These are phyloP conservation scores for Panus rudis DNA, from an alignment of 768 basidiomycete genomes.

Conservation along the genomic window DNA sequence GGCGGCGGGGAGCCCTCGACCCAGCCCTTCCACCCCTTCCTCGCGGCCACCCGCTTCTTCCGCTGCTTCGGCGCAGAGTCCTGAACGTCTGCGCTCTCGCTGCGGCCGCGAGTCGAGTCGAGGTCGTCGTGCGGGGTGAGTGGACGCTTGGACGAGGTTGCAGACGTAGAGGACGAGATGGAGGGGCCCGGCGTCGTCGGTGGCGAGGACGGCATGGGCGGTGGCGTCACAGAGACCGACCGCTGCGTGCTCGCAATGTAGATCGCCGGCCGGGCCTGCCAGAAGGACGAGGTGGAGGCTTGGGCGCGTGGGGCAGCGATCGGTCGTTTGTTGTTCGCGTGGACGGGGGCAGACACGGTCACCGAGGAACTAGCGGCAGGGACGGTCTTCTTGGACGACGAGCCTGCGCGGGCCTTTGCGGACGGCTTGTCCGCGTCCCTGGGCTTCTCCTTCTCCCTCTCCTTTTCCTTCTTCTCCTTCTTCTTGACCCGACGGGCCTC, in stretches of 20 bases:
- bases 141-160: conserved; percentile 75
- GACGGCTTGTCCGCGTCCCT: conserved; percentile 18
- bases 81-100: conserved; percentile 18
- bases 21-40: conserved; percentile 90
- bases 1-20: conserved; percentile 80
- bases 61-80: conserved; percentile 21
- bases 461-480: conserved; percentile 26
- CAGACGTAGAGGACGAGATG: conserved; percentile 63
- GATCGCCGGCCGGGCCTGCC: conserved; percentile 66
- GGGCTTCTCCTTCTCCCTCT: conserved; percentile 23
- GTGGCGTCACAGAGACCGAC: conserved; percentile 69
- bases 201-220: conserved; percentile 60
- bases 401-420: conserved; percentile 13
- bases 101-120: conserved; percentile 21
- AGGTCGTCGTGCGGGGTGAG: conserved; percentile 65
- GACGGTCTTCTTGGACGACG: conserved; percentile 9
- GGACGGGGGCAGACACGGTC: conserved; percentile 12
- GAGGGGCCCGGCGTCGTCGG: conserved; percentile 73
- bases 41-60: conserved; percentile 50
- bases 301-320: conserved; percentile 13
- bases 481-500: conserved; percentile 33
- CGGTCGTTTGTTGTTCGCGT: conserved; percentile 14
- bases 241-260: conserved; percentile 65
- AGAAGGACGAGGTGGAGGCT: conserved; percentile 43
- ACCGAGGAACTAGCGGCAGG: conserved; percentile 5